Conservation (phyloP, 257 asterid genomes). For the Gentiana dahurica region DNA sequence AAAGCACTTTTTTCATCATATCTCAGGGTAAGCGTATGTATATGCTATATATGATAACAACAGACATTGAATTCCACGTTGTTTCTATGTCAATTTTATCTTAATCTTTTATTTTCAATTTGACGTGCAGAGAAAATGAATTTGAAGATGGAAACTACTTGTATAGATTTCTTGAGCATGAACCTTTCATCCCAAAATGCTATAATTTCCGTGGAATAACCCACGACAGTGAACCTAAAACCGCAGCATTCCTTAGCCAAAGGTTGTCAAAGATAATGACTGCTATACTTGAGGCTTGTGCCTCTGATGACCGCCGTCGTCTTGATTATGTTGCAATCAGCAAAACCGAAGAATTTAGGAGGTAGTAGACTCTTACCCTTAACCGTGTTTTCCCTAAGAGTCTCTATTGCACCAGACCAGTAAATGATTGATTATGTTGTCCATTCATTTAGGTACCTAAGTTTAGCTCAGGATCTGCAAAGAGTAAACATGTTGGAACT, state of each 20-base stretch:
- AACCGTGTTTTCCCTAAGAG: not conserved
- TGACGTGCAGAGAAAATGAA: slow-evolving; percentile 52
- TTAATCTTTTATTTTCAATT: too few species aligned
- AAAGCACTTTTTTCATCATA: slow-evolving; percentile 80
- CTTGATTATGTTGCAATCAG: slow-evolving; percentile 71
- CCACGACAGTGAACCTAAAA: slow-evolving; percentile 55
- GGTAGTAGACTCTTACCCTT: slow-evolving; percentile 25
- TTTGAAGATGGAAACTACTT: slow-evolving; percentile 83
- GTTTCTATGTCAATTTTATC: not conserved
- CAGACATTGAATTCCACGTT: not conserved
- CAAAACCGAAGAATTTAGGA: slow-evolving; percentile 95
- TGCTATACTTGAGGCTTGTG: slow-evolving; percentile 74
- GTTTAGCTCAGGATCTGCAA: slow-evolving; percentile 66
- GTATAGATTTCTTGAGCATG: slow-evolving; percentile 88
- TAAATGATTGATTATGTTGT: too few species aligned
- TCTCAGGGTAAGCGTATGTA: slow-evolving; percentile 57
- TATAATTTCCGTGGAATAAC: slow-evolving; percentile 65
- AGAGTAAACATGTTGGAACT: slow-evolving; percentile 51
- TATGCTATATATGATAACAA: not conserved
- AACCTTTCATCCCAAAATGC: slow-evolving; percentile 71
- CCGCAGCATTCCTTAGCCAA: slow-evolving; percentile 39
- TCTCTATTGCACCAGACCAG: too few species aligned
- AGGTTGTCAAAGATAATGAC: slow-evolving; percentile 62
- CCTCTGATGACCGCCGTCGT: slow-evolving; percentile 52
- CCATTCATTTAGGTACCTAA: slow-evolving; percentile 42